Percentiles rank a stretch among this genome's conserved stretches.
These are phyloP conservation scores for Cyberlindnera sargentensis DNA, from an alignment of 805 yeast species.

Conservation along the genomic window DNA sequence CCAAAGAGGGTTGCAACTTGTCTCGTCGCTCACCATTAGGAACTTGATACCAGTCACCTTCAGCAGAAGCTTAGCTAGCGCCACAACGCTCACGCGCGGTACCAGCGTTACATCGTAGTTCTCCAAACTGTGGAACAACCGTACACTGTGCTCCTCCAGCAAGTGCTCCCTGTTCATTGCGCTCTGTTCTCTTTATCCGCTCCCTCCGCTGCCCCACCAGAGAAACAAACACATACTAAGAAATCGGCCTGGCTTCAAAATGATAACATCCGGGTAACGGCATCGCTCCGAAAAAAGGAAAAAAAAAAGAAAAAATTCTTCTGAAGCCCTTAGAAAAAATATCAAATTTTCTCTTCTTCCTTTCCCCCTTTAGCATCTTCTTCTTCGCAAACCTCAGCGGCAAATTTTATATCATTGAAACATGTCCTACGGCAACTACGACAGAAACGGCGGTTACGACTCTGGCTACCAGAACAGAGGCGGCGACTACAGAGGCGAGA, in stretches of 20 bases:
- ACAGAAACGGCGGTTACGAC: conserved; percentile 15
- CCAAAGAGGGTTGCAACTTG: background rate
- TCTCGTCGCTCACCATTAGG: conserved; percentile 1
- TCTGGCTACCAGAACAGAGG: conserved; percentile 18
- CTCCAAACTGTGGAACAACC: background rate
- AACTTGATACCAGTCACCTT: background rate
- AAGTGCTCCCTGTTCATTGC: background rate
- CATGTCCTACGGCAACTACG: conserved; percentile 20
- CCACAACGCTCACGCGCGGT: background rate
- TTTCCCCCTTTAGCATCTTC: background rate
- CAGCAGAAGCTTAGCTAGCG: background rate
- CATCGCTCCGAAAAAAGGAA: background rate
- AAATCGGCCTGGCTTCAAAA: background rate
- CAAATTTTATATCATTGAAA: background rate
- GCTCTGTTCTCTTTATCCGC: background rate
- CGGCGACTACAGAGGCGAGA: conserved; percentile 17
- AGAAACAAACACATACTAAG: background rate
- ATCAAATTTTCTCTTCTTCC: background rate
- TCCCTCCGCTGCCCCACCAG: background rate
- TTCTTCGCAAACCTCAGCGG: background rate
- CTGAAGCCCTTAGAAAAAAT: background rate
- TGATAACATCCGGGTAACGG: conserved; percentile 1
- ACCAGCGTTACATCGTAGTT: background rate
- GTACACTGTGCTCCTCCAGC: background rate
- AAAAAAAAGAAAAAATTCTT: background rate